phyloP scores from a whole-genome alignment of 352 stramenopile species.

The Phytophthora lateralis region DNA sequence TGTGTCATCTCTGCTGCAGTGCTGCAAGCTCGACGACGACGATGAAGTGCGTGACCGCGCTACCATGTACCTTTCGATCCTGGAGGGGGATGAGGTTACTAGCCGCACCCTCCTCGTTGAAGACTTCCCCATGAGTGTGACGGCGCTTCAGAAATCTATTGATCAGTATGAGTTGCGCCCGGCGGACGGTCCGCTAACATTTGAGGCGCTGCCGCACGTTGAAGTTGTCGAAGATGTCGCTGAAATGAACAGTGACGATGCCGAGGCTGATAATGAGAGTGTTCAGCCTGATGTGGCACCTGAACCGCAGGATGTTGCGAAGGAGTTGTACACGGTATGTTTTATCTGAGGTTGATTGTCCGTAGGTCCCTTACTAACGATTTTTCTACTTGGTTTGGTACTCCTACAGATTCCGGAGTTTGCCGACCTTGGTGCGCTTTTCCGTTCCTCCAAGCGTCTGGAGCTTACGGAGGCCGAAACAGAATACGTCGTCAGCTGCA shows the following conservation, averaged over 20 bases:
- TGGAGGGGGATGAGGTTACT: slow-evolving; percentile 62
- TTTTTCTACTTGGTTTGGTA: slow-evolving; percentile 5
- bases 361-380: slow-evolving; percentile 2
- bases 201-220: slow-evolving; percentile 84
- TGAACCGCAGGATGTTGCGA: slow-evolving; percentile 79
- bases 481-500: slow-evolving; percentile 97
- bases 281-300: slow-evolving; percentile 38
- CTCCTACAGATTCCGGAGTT: slow-evolving; percentile 92
- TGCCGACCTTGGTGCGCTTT: slow-evolving; percentile 92
- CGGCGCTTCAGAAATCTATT: slow-evolving; percentile 84
- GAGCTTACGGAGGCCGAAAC: slow-evolving; percentile 97
- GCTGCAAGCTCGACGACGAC: slow-evolving; percentile 96
- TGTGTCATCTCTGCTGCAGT: slow-evolving; percentile 95
- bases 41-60: slow-evolving; percentile 96
- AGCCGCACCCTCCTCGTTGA: slow-evolving; percentile 69
- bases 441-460: slow-evolving; percentile 91
- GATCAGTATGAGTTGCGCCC: slow-evolving; percentile 87
- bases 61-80: slow-evolving; percentile 87
- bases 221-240: slow-evolving; percentile 65
- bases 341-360: slow-evolving; percentile 1
- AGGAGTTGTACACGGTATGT: slow-evolving; percentile 93
- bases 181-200: slow-evolving; percentile 77
- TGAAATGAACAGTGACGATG: slow-evolving; percentile 36
- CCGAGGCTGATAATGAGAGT: slow-evolving; percentile 36
- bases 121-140: slow-evolving; percentile 79